Conservation (phyloP, 2,329 filamentous ascomycete genomes). For the Pseudogymnoascus sp. region DNA sequence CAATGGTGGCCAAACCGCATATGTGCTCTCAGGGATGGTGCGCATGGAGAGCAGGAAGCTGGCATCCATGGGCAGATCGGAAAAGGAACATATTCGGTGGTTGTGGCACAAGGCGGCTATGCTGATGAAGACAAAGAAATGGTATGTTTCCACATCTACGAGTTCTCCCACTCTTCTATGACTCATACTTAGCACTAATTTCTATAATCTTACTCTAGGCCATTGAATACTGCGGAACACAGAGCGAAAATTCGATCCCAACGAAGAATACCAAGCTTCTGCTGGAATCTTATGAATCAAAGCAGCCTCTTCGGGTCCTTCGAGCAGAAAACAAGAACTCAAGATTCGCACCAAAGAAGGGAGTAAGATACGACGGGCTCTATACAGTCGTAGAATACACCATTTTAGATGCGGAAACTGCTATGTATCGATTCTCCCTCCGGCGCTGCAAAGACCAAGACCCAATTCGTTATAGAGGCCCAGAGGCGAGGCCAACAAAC, state of each 20-base stretch:
- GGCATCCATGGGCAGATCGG: conserved; percentile 41
- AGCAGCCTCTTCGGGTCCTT: conserved; percentile 41
- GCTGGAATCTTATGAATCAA: conserved; percentile 31
- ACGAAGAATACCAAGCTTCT: conserved; percentile 35
- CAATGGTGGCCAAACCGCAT: conserved; percentile 48
- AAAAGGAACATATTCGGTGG: conserved; percentile 42
- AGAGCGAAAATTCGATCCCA: conserved; percentile 24
- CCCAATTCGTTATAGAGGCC: conserved; percentile 37
- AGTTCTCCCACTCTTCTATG: not conserved
- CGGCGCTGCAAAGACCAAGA: conserved; percentile 35
- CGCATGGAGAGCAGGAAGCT: conserved; percentile 40
- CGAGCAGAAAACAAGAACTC: conserved; percentile 33
- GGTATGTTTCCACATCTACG: conserved; percentile 13
- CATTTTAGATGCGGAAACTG: conserved; percentile 32
- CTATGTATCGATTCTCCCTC: conserved; percentile 41
- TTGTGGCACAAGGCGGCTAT: conserved; percentile 40
- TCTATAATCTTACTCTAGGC: conserved; percentile 23
- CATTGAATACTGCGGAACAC: conserved; percentile 45
- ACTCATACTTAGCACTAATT: not conserved
- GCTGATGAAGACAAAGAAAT: conserved; percentile 40
- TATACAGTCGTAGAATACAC: conserved; percentile 38
- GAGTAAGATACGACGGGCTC: conserved; percentile 50
- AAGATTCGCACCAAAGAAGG: conserved; percentile 37
- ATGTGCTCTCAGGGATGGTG: conserved; percentile 42
- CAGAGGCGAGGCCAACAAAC: conserved; percentile 35